phyloP scores from a whole-genome alignment of 495 filamentous ascomycete genomes.

The Annulohypoxylon moriforme region DNA sequence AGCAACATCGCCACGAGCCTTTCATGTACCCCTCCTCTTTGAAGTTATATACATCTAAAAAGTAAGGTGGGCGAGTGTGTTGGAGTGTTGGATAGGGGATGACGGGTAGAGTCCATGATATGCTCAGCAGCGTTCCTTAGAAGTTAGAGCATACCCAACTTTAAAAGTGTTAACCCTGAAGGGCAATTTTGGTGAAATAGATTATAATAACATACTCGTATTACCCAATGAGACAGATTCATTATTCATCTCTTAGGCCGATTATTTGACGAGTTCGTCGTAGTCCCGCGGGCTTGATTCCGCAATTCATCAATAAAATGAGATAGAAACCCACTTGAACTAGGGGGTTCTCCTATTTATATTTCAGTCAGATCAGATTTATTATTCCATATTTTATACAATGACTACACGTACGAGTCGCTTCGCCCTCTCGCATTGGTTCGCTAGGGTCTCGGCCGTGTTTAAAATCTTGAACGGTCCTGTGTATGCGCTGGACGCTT shows the following conservation, averaged over 20 bases:
- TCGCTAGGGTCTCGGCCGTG: constrained; percentile 56
- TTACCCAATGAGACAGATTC: no score
- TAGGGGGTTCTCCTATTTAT: constrained; percentile 14
- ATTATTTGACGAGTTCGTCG: constrained; percentile 27
- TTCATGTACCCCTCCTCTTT: constrained; percentile 47
- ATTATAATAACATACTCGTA: neutral
- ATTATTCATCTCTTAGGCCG: constrained; percentile 37
- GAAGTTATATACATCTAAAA: neutral
- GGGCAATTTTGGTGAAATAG: neutral
- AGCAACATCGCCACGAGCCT: constrained; percentile 45
- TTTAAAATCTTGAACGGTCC: constrained; percentile 51
- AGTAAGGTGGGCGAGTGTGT: no score
- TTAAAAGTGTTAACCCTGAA: neutral
- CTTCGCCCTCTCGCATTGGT: constrained; percentile 56
- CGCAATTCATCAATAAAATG: constrained; percentile 54
- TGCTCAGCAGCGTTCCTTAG: neutral
- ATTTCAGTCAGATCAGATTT: constrained; percentile 16
- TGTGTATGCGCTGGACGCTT: constrained; percentile 55
- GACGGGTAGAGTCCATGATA: neutral
- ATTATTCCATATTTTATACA: neutral
- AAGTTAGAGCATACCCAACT: neutral
- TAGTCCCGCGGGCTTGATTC: constrained; percentile 53
- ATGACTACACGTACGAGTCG: constrained; percentile 48
- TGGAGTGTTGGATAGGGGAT: neutral
- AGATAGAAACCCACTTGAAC: constrained; percentile 42